A percentile compares a stretch with the other conserved stretches of the same genome.
Conservation (phyloP, 805 yeast species). For the Pichia rugopelliculosa region DNA sequence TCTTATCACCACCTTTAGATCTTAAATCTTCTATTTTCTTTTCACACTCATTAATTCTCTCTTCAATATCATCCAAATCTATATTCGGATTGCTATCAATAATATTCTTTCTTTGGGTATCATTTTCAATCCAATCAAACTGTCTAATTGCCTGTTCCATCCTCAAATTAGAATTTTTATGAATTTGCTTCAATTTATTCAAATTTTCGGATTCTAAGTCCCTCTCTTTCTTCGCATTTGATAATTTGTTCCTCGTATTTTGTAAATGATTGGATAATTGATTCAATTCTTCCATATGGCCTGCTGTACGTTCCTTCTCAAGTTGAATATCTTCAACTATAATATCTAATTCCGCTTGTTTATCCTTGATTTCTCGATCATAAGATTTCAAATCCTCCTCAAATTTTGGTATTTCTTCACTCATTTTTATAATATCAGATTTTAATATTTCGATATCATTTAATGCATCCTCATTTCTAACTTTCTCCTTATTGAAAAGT, state of each 20-base stretch:
- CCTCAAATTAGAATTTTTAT: not conserved
- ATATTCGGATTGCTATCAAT: conserved; percentile 57
- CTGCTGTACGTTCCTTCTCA: conserved; percentile 53
- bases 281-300: conserved; percentile 68
- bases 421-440: conserved; percentile 35
- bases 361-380: conserved; percentile 23
- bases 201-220: conserved; percentile 28
- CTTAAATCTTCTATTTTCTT: conserved; percentile 63
- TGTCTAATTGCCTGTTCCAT: conserved; percentile 36
- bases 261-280: conserved; percentile 44
- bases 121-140: conserved; percentile 70
- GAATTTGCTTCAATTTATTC: conserved; percentile 29
- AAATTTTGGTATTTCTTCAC: conserved; percentile 30
- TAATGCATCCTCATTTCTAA: conserved; percentile 62
- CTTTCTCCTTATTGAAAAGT: conserved; percentile 52
- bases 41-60: conserved; percentile 46
- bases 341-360: conserved; percentile 22
- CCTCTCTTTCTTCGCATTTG: conserved; percentile 39
- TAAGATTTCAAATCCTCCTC: conserved; percentile 20
- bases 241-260: conserved; percentile 42
- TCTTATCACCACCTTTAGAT: conserved; percentile 67
- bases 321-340: conserved; percentile 35
- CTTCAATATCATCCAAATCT: conserved; percentile 55
- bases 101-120: conserved; percentile 45
- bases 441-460: conserved; percentile 44